These are phyloP conservation scores for Trichosporon sp. DNA, from an alignment of 1,284 basidiomycete genomes.

Conservation along the genomic window DNA sequence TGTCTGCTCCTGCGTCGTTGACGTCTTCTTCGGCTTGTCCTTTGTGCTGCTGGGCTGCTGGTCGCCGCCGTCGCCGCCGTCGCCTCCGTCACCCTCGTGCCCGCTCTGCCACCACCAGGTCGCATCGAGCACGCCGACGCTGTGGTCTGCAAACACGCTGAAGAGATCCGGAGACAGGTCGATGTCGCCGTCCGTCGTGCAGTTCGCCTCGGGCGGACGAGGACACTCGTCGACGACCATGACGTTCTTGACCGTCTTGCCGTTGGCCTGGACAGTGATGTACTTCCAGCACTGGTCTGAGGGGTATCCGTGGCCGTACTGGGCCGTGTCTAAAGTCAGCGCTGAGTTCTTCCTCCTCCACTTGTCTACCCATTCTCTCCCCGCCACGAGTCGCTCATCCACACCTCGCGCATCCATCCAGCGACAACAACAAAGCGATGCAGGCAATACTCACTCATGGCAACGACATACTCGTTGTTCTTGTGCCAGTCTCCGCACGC, in stretches of 20 bases:
- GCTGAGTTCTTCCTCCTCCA: too few species aligned
- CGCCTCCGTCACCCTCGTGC: background rate
- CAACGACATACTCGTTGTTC: background rate
- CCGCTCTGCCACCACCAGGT: conserved; percentile 1
- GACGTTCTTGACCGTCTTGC: background rate
- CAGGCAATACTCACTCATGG: conserved; percentile 1
- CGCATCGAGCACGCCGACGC: background rate
- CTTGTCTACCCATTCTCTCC: too few species aligned
- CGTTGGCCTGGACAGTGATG: conserved; percentile 1
- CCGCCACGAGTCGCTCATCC: background rate
- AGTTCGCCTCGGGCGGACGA: background rate
- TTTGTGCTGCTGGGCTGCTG: background rate
- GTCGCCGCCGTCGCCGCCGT: background rate
- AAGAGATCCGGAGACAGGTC: background rate
- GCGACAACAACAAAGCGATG: background rate
- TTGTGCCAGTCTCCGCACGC: conserved; percentile 1
- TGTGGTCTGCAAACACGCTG: background rate
- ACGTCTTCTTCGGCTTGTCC: background rate
- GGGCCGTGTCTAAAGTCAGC: background rate
- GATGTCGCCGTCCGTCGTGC: background rate
- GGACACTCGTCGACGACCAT: conserved; percentile 2
- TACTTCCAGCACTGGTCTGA: conserved; percentile 1
- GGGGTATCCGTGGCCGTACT: background rate
- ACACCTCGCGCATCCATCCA: background rate
- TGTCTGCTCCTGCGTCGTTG: background rate